Base-by-base conservation (phyloP, 768 basidiomycete genomes). In the Podaxis pistillaris region DNA sequence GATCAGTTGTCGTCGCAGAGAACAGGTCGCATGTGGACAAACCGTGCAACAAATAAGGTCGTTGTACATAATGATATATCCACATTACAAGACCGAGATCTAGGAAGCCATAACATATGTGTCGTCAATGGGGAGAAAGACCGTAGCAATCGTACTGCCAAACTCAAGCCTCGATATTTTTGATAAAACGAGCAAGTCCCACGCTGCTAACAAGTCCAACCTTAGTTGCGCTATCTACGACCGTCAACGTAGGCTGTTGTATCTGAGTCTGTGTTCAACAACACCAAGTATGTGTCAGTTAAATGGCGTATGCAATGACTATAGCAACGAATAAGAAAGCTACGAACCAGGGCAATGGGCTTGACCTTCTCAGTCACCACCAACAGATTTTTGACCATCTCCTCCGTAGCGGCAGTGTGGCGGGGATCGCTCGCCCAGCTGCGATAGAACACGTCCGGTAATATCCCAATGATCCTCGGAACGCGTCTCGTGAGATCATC, bases 321-420 rank as follows among this genome's bases (percentile, higher is more conserved):
- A 40, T 9, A 28, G 30, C 19, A 51, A 26, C 11, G 50, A 57
- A 63, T 22, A 12, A 60, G 47, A 54, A 54, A 37, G 54, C 8
- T 19, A 80, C 86, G 60, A 65, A 91, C 91, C 73, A 91, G 69
- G 13, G 81, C 79, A 3, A 84, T 72, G 9, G 89, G 89, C 60
- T 80, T 82, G 55, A 83, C 76, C 63, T 81, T 83, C 69, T 90
- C 87, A 38, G 89, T 79, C 41, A 83, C 76, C 19, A 74, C 73
- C 44, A 89, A 80, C 63, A 94, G 69, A n/a, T 81, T 79, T 2
- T 83, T 77, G 52, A 87, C 82, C 89, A 94, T 93, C 67, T 87
- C 86, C 28, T 88, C 82, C 51, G 91, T 69, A 4, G 91, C 90
- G 9, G 88, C 88, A 59, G 76, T 82, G 72, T 91, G 89, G 57